A percentile compares a stretch with the other conserved stretches of the same genome.
Evolutionary conservation across 2,329 filamentous ascomycete genomes (phyloP).

Genomic region (Truncatella angustata): DNA sequence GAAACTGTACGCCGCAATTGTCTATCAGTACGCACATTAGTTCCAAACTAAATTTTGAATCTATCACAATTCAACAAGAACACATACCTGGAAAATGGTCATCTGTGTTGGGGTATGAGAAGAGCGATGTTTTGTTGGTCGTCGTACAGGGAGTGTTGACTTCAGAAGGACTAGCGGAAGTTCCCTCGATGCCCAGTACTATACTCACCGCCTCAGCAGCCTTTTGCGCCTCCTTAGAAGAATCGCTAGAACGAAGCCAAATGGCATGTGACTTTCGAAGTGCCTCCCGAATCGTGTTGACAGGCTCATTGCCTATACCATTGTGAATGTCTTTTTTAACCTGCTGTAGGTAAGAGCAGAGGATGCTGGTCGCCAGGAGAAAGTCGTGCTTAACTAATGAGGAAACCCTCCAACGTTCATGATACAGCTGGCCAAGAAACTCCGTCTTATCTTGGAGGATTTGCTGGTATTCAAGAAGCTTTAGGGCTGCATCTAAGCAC

Average conservation of each 20-base stretch:
- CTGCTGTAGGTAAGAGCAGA: background rate
- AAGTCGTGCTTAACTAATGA: background rate
- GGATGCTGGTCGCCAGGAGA: background rate
- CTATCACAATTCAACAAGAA: no score
- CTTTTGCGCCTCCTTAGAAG: background rate
- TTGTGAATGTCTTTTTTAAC: background rate
- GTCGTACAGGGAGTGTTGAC: no score
- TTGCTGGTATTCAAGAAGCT: background rate
- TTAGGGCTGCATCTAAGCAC: background rate
- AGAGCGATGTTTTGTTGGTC: no score
- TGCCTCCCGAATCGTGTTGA: background rate
- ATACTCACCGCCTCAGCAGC: background rate
- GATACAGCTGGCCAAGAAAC: background rate
- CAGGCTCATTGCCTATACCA: background rate
- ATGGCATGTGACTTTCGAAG: background rate
- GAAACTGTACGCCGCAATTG: no score
- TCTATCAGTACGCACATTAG: no score
- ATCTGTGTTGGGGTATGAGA: no score
- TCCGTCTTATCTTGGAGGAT: no score
- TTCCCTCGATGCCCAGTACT: no score
- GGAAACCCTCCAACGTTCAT: background rate
- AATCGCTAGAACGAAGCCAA: background rate
- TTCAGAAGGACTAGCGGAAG: no score
- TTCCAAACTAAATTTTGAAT: no score
- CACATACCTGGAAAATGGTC: no score